Evolutionary conservation across 331 rosid genomes (phyloP).

Genomic region (Erythrophleum ivorense): DNA sequence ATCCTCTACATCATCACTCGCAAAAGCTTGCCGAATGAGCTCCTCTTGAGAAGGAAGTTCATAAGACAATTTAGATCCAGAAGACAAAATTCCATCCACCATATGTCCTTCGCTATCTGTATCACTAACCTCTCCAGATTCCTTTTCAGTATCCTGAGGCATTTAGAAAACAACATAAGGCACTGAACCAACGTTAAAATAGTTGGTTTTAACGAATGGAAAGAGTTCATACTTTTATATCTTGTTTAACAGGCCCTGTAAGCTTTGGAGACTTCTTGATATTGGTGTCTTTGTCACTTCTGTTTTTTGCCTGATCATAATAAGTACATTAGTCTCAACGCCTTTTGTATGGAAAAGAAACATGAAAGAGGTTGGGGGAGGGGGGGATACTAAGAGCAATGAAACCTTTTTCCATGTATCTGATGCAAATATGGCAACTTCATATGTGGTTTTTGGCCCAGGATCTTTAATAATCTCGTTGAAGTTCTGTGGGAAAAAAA

Average conservation of each 20-base stretch:
- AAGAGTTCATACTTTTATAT: conserved; percentile 52
- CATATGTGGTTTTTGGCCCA: conserved; percentile 77
- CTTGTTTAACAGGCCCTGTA: conserved; percentile 44
- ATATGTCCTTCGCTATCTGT: conserved; percentile 74
- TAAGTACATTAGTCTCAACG: conserved; percentile 19
- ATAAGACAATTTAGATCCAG: conserved; percentile 63
- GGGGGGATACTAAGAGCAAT: conserved; percentile 3
- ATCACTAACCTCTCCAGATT: conserved; percentile 65
- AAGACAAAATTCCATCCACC: conserved; percentile 76
- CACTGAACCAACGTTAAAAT: conserved; percentile 21
- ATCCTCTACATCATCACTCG: conserved; percentile 86
- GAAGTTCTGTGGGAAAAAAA: conserved; percentile 56
- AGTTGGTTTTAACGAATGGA: conserved; percentile 15
- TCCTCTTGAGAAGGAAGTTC: conserved; percentile 94
- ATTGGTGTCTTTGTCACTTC: conserved; percentile 43
- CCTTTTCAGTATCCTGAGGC: conserved; percentile 56
- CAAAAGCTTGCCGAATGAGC: conserved; percentile 84
- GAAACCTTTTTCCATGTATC: conserved; percentile 83
- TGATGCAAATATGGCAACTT: conserved; percentile 79
- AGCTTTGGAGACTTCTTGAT: conserved; percentile 47
- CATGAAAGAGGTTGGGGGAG: neutral
- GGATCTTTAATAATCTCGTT: conserved; percentile 65
- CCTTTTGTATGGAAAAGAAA: conserved; percentile 1
- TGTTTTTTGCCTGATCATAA: conserved; percentile 61
- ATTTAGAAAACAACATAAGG: conserved; percentile 26